Percentiles rank a stretch among this genome's conserved stretches.
Conservation (phyloP, 805 yeast genomes). For the Cyberlindnera samutprakarnensis region DNA sequence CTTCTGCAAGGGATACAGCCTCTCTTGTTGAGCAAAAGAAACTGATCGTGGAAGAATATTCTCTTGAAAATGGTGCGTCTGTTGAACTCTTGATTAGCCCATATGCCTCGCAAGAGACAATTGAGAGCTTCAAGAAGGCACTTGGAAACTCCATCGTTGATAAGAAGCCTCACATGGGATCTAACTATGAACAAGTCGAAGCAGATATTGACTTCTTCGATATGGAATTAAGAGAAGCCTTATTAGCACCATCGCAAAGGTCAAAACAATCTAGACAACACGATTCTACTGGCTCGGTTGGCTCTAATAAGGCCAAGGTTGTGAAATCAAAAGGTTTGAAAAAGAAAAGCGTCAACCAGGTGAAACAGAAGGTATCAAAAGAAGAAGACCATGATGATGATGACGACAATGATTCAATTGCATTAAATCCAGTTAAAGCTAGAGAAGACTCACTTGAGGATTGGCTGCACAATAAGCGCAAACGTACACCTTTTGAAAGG, state of each 20-base stretch:
- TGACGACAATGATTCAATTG: neutral
- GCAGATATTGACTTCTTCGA: conserved; percentile 22
- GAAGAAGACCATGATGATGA: neutral
- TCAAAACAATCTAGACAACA: neutral
- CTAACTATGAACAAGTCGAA: conserved; percentile 12
- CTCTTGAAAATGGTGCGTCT: conserved; percentile 16
- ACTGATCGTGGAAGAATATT: conserved; percentile 17
- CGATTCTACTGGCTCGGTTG: neutral
- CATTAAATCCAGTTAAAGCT: neutral
- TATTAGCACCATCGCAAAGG: conserved; percentile 3
- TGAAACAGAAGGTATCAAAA: conserved; percentile 1
- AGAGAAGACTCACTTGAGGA: neutral
- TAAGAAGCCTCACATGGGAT: conserved; percentile 1
- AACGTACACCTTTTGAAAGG: neutral
- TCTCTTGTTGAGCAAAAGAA: conserved; percentile 27
- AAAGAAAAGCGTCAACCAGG: neutral
- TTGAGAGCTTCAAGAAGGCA: conserved; percentile 4
- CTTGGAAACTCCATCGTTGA: neutral
- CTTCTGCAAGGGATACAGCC: conserved; percentile 38
- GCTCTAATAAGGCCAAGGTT: too few species aligned
- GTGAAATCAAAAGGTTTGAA: neutral
- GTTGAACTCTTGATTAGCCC: conserved; percentile 20
- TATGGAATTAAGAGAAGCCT: conserved; percentile 15
- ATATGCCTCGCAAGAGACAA: conserved; percentile 8
- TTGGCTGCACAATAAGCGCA: neutral